These are phyloP conservation scores for Chaetomiaceae sp. DNA, from an alignment of 2,329 filamentous ascomycete species.

Conservation along the genomic window DNA sequence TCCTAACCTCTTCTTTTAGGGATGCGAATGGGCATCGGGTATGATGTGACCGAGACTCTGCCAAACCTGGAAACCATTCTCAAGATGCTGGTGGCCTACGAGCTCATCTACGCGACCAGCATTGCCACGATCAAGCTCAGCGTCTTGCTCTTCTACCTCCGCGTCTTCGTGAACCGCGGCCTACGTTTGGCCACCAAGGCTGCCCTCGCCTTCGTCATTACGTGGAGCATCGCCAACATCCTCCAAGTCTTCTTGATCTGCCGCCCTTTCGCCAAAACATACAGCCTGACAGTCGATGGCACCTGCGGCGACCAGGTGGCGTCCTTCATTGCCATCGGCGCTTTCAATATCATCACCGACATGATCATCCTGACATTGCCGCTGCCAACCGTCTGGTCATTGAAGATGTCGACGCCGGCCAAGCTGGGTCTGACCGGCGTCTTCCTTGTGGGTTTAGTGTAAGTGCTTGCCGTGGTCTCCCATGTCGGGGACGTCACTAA, in stretches of 20 bases:
- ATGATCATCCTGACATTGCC: slow-evolving; percentile 36
- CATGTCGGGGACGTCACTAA: not conserved
- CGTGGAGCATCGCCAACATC: slow-evolving; percentile 28
- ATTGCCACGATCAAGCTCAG: slow-evolving; percentile 37
- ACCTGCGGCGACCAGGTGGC: slow-evolving; percentile 33
- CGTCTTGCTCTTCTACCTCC: slow-evolving; percentile 40
- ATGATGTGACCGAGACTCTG: slow-evolving; percentile 22
- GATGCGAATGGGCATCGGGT: slow-evolving; percentile 27
- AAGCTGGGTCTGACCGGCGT: slow-evolving; percentile 36
- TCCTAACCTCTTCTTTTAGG: slow-evolving; percentile 6
- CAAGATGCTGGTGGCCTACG: slow-evolving; percentile 36
- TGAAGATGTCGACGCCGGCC: slow-evolving; percentile 34
- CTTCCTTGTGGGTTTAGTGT: slow-evolving; percentile 35
- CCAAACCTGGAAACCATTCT: slow-evolving; percentile 25
- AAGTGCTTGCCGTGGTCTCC: slow-evolving; percentile 14
- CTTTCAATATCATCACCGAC: slow-evolving; percentile 36
- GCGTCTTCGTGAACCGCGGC: slow-evolving; percentile 34
- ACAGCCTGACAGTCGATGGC: slow-evolving; percentile 20
- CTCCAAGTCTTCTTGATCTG: slow-evolving; percentile 30
- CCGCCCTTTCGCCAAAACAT: slow-evolving; percentile 26
- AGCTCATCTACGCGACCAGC: slow-evolving; percentile 34
- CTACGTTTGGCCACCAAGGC: slow-evolving; percentile 31
- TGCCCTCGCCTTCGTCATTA: slow-evolving; percentile 24
- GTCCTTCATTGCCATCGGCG: slow-evolving; percentile 35
- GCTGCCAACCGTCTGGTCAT: slow-evolving; percentile 35